Percentiles rank a stretch among this genome's conserved stretches.
phyloP scores from a whole-genome alignment of 768 basidiomycete species.

The Mycena venus region DNA sequence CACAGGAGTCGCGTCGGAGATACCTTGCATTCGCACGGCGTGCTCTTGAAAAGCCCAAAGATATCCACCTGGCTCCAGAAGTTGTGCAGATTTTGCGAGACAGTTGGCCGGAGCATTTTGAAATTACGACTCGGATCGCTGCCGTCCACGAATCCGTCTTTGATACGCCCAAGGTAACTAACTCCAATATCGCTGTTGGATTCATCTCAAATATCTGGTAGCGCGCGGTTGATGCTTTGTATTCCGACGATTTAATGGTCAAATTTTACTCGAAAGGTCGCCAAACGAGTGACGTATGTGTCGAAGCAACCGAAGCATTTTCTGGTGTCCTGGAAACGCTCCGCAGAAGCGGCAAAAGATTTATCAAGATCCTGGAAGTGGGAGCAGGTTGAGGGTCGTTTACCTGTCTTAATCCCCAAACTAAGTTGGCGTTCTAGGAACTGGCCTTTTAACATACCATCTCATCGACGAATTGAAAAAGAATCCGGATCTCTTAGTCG shows the following conservation, averaged over 20 bases:
- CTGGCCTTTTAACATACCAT: constrained; percentile 3
- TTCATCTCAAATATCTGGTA: background rate
- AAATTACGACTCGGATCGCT: constrained; percentile 4
- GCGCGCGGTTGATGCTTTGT: constrained; percentile 2
- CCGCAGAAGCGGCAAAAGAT: background rate
- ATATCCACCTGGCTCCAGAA: background rate
- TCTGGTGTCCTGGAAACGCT: background rate
- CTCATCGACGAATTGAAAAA: constrained; percentile 14
- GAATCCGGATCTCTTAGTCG: background rate
- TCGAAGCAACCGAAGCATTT: background rate
- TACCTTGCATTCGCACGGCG: background rate
- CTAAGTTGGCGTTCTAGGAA: background rate
- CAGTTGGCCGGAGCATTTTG: constrained; percentile 17
- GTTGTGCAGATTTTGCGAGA: background rate
- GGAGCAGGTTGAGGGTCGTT: constrained; percentile 7
- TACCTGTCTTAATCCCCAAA: background rate
- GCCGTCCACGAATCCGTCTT: constrained; percentile 13
- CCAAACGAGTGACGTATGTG: constrained; percentile 5
- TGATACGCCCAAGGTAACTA: background rate
- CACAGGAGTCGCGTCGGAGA: constrained; percentile 9
- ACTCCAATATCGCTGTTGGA: background rate
- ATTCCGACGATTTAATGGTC: constrained; percentile 20
- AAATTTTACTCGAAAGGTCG: background rate
- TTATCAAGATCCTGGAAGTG: constrained; percentile 16
- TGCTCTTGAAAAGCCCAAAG: background rate